Evolutionary conservation across 23 red algal genomes (phyloP).

Genomic region (Rhodosorus marinus): DNA sequence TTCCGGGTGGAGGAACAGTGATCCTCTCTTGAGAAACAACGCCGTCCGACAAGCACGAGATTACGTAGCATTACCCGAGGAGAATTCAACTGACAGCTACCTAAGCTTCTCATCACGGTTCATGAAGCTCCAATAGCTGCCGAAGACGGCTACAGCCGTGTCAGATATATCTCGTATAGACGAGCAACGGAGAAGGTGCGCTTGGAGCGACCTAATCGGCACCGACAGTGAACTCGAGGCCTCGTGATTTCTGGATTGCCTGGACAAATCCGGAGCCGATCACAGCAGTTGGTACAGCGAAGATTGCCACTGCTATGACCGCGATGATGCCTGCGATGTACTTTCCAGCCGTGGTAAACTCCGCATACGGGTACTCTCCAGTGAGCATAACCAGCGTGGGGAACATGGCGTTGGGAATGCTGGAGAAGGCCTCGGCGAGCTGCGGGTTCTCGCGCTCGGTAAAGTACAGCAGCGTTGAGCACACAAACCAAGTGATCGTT

Average conservation of each 20-base stretch:
- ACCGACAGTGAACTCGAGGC: slow-evolving; percentile 46
- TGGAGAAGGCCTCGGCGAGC: slow-evolving; percentile 28
- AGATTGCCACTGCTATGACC: slow-evolving; percentile 49
- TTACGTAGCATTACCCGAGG: no score
- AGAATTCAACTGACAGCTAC: no score
- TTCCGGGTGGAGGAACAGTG: no score
- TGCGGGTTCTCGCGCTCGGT: slow-evolving; percentile 44
- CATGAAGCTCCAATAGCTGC: no score
- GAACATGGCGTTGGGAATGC: slow-evolving; percentile 43
- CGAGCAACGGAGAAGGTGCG: no score
- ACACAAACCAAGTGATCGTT: slow-evolving; percentile 25
- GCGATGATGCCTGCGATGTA: slow-evolving; percentile 36
- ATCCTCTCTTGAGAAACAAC: no score
- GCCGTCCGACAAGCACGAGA: no score
- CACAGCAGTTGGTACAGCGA: slow-evolving; percentile 42
- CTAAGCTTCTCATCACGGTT: no score
- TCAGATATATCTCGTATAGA: no score
- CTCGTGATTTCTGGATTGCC: slow-evolving; percentile 38
- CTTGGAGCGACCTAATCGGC: no score
- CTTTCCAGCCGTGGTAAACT: slow-evolving; percentile 32
- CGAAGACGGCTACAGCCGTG: no score
- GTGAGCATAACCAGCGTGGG: slow-evolving; percentile 49
- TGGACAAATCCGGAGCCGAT: slow-evolving; percentile 51
- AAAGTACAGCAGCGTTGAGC: slow-evolving; percentile 25
- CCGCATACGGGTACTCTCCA: slow-evolving; percentile 44